Base-by-base conservation (phyloP, 495 filamentous ascomycete species). In the Rhypophila decipiens region DNA sequence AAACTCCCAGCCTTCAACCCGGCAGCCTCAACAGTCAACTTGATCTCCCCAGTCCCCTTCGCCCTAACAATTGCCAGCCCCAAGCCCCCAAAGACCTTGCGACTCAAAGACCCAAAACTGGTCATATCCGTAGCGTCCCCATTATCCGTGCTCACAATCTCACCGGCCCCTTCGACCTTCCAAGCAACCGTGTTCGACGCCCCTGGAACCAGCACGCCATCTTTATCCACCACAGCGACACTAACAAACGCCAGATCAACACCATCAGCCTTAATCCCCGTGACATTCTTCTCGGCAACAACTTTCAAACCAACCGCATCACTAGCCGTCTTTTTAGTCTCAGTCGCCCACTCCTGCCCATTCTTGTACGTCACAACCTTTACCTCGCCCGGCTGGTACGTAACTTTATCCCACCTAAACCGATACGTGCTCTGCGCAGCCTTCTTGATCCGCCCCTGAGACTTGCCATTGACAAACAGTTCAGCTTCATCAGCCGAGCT, bases 391-490 rank as follows among this genome's bases (percentile, higher is more conserved):
- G 72, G 55, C 38, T 63, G 46, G 42, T 74, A 77, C 1, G 50
- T 56, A 0, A 77, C 62, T 4, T 67, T 45, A 31, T 77, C 71
- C 73, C 72, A 77, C 0, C 72, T 64, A 47, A 75, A 73, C 11
- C 73, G 68, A 42, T 70, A 74, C 5, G 53, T 52, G 11, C 46
- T 66, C 18, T 59, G 23, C 11, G 44, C 56, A 40, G 57, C 63
- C 56, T 63, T 61, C 33, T 56, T 39, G 5, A 58, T 49, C 13
- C 7, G 7, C 3, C 72, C 73, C 3, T 51, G 52, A 0, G 68
- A 72, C 34, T 63, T 55, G 10, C 71, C 73, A 46, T 75, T 77
- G n/a, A 75, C 52, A 37, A 75, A 75, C 8, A 77, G 54, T 52
- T 77, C 73, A 8, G 67, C 73, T 47, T 74, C 67, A 46, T 74